Conservation (phyloP, 805 yeast species). For the Candida quercuum region DNA sequence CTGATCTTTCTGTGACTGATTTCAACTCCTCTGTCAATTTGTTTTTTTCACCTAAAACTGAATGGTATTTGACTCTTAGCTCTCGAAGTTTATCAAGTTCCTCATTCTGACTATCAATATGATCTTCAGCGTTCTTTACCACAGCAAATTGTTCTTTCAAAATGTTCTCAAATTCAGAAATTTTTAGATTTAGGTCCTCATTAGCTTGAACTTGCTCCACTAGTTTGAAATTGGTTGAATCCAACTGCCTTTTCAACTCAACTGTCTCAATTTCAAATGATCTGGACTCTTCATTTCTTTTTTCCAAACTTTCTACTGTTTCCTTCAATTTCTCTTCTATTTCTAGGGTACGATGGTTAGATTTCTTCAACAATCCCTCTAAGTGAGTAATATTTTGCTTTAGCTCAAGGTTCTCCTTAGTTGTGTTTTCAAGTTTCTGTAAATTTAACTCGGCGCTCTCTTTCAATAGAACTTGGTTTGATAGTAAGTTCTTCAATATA, state of each 20-base stretch:
- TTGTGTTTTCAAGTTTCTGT: no score
- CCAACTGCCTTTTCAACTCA: background rate
- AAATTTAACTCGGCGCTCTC: no score
- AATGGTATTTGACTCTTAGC: no score
- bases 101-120: slow-evolving; percentile 4
- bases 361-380: background rate
- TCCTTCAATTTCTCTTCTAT: background rate
- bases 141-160: slow-evolving; percentile 3
- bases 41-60: no score
- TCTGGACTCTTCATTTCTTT: background rate
- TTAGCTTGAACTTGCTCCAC: background rate
- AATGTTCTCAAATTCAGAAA: slow-evolving; percentile 1
- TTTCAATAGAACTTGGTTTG: no score
- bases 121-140: slow-evolving; percentile 3
- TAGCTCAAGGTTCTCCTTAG: no score
- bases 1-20: no score
- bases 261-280: background rate
- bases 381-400: background rate
- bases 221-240: background rate
- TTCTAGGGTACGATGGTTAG: background rate
- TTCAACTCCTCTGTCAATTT: no score
- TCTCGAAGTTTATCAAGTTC: no score
- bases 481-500: no score
- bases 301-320: background rate
- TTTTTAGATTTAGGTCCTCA: background rate